These are phyloP conservation scores for Zasmidium citrigriseum DNA, from an alignment of 2,329 filamentous ascomycete genomes.

Conservation along the genomic window DNA sequence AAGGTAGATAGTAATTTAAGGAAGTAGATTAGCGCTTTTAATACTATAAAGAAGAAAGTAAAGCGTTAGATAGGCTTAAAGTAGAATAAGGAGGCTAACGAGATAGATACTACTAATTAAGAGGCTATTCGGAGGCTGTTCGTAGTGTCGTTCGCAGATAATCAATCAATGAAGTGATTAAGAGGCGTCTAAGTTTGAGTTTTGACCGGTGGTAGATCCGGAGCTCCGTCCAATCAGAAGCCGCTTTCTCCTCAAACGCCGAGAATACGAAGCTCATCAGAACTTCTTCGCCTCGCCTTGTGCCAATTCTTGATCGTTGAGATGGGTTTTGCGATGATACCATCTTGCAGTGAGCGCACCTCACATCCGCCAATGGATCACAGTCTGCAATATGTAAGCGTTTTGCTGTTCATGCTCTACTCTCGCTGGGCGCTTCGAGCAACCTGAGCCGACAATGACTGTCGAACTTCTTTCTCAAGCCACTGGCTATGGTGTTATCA, in stretches of 20 bases:
- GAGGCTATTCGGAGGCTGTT: no score
- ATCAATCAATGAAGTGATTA: no score
- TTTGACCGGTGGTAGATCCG: neutral
- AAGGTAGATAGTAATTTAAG: no score
- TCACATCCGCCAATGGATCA: neutral
- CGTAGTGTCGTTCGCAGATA: no score
- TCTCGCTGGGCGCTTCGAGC: neutral
- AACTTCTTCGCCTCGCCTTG: conserved; percentile 12
- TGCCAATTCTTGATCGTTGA: neutral
- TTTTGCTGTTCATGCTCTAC: neutral
- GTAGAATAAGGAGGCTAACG: no score
- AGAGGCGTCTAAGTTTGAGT: neutral
- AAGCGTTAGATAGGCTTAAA: no score
- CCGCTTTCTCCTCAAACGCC: neutral
- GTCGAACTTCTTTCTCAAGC: conserved; percentile 30
- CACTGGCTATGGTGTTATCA: conserved; percentile 49
- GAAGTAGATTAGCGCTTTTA: no score
- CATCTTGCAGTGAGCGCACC: no score
- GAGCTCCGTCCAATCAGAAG: neutral
- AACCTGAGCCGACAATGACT: conserved; percentile 16
- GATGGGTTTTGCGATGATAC: neutral
- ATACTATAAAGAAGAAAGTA: no score
- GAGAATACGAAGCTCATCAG: neutral
- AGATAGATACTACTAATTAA: no score
- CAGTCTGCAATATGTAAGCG: neutral